Evolutionary conservation across 2,329 filamentous ascomycete species (phyloP).

Genomic region (Fusarium sp.): DNA sequence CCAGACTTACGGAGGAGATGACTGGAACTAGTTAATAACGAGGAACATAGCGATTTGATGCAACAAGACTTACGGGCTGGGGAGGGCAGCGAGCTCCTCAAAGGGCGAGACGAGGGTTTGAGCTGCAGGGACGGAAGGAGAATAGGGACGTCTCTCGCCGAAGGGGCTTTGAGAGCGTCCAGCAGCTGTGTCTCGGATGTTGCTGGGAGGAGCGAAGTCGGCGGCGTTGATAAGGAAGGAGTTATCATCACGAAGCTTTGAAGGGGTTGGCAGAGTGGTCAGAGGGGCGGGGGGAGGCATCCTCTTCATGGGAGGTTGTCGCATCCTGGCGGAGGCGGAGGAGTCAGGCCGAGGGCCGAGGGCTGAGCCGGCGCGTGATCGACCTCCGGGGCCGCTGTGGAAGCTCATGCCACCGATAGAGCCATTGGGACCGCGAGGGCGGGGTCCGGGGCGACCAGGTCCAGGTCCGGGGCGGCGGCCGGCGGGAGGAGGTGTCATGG

Average conservation of each 20-base stretch:
- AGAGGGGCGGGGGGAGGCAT: conserved; percentile 79
- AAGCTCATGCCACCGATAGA: conserved; percentile 63
- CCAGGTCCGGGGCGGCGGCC: conserved; percentile 57
- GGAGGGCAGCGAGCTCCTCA: conserved; percentile 86
- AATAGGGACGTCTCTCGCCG: conserved; percentile 77
- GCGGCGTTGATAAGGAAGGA: conserved; percentile 75
- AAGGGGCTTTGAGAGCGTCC: conserved; percentile 75
- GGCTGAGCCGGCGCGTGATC: conserved; percentile 64
- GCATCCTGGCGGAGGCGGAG: conserved; percentile 65
- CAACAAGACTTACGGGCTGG: conserved; percentile 81
- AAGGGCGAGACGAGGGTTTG: conserved; percentile 86
- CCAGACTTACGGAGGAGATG: conserved; percentile 80
- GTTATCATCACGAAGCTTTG: conserved; percentile 83
- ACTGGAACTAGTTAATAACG: conserved; percentile 55
- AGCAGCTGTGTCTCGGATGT: conserved; percentile 72
- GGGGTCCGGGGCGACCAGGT: conserved; percentile 47
- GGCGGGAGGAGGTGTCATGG: conserved; percentile 92
- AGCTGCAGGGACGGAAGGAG: conserved; percentile 76
- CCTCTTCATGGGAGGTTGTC: conserved; percentile 58
- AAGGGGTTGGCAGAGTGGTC: conserved; percentile 83
- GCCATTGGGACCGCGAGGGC: conserved; percentile 58
- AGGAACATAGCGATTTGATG: background rate
- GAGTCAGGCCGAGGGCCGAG: conserved; percentile 71
- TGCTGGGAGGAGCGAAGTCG: conserved; percentile 87
- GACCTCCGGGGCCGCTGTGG: conserved; percentile 62